Evolutionary conservation across 768 basidiomycete genomes (phyloP).

Genomic region (Tulasnella sp.): DNA sequence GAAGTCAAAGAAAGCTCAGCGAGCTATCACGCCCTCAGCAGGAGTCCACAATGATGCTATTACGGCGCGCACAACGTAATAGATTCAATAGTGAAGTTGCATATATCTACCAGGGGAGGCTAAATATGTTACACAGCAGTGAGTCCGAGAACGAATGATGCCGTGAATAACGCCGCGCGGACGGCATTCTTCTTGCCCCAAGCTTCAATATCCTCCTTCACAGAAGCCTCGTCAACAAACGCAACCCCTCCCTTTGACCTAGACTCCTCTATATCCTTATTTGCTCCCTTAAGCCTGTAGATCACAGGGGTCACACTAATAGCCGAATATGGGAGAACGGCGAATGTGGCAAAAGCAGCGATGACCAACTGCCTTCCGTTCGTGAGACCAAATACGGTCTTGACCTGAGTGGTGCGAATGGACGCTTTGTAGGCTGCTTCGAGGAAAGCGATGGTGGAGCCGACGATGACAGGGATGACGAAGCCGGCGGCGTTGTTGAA

Average conservation of each 20-base stretch:
- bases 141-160: not conserved
- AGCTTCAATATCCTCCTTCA: not conserved
- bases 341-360: not conserved
- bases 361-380: conserved; percentile 1
- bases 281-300: not conserved
- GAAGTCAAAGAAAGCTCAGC: not conserved
- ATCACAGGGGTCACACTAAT: not conserved
- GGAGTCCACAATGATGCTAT: no score
- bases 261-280: not conserved
- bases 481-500: not conserved
- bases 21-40: not conserved
- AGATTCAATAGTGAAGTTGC: no score
- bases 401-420: not conserved
- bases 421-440: not conserved
- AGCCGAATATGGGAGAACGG: not conserved
- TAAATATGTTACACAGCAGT: not conserved
- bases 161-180: not conserved
- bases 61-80: no score
- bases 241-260: not conserved
- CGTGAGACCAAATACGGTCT: not conserved
- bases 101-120: not conserved
- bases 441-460: not conserved
- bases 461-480: not conserved
- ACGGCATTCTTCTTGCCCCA: conserved; percentile 9
- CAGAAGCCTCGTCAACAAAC: not conserved